Conservation (phyloP, 2,329 filamentous ascomycete genomes). For the Madurella fahalii region DNA sequence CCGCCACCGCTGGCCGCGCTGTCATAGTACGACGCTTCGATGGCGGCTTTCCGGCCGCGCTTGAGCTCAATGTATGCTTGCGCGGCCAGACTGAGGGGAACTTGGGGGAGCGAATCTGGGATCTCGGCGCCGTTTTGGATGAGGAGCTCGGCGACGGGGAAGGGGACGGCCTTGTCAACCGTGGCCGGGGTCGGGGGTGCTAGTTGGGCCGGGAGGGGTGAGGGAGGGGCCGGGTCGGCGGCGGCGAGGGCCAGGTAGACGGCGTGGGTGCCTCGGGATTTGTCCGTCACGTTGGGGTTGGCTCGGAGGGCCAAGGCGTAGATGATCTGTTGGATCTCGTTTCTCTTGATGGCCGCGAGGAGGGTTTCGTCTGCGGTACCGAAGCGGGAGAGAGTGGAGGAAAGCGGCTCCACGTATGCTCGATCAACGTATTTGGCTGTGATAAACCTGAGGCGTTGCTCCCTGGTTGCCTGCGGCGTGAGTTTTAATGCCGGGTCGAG, state of each 20-base stretch:
- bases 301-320: slow-evolving; percentile 83
- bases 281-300: slow-evolving; percentile 82
- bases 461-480: slow-evolving; percentile 70
- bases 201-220: slow-evolving; percentile 40
- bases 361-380: slow-evolving; percentile 80
- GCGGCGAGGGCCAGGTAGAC: slow-evolving; percentile 89
- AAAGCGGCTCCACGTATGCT: slow-evolving; percentile 74
- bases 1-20: neutral
- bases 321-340: slow-evolving; percentile 89
- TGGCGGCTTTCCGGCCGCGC: slow-evolving; percentile 45
- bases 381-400: slow-evolving; percentile 70
- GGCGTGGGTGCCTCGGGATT: slow-evolving; percentile 80
- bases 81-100: slow-evolving; percentile 77
- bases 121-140: slow-evolving; percentile 93
- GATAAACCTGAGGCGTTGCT: slow-evolving; percentile 91
- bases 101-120: slow-evolving; percentile 68
- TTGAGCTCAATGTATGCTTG: slow-evolving; percentile 83
- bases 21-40: slow-evolving; percentile 45
- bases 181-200: slow-evolving; percentile 37
- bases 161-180: slow-evolving; percentile 59
- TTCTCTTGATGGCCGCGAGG: slow-evolving; percentile 89
- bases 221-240: slow-evolving; percentile 81
- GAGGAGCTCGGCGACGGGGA: slow-evolving; percentile 85
- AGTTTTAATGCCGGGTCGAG: slow-evolving; percentile 74
- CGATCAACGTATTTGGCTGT: slow-evolving; percentile 89